Percentiles rank a stretch among this genome's conserved stretches.
phyloP scores from a whole-genome alignment of 1,284 basidiomycete genomes.

The Marasmius fiardii region DNA sequence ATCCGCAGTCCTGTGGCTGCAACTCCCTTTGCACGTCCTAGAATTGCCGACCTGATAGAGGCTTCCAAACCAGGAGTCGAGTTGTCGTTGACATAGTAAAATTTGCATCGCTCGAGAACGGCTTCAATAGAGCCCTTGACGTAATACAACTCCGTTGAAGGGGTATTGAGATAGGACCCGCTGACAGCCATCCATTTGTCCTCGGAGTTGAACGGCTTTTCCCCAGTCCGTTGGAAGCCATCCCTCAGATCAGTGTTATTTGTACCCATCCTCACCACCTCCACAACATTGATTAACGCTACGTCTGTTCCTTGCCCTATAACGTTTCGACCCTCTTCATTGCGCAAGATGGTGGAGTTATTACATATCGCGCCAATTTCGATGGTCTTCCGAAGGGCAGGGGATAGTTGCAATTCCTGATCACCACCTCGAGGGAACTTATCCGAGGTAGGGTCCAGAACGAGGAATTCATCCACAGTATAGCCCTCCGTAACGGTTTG shows the following conservation, averaged over 20 bases:
- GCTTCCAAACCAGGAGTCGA: conserved; percentile 78
- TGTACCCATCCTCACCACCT: conserved; percentile 62
- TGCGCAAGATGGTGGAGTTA: conserved; percentile 62
- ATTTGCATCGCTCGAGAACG: conserved; percentile 81
- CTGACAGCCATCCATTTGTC: conserved; percentile 90
- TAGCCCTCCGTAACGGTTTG: conserved; percentile 92
- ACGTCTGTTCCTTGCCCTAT: conserved; percentile 95
- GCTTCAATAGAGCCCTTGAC: conserved; percentile 92
- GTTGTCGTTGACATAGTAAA: conserved; percentile 84
- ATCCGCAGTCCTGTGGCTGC: conserved; percentile 82
- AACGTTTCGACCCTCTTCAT: conserved; percentile 57
- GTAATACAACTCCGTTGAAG: conserved; percentile 73
- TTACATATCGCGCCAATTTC: conserved; percentile 72
- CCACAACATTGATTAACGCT: conserved; percentile 84
- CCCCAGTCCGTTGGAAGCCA: conserved; percentile 71
- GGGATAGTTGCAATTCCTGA: conserved; percentile 28
- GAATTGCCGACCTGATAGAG: conserved; percentile 62
- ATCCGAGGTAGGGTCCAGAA: conserved; percentile 51
- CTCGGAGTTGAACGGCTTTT: conserved; percentile 91
- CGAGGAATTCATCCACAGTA: conserved; percentile 78
- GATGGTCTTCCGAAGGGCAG: conserved; percentile 59
- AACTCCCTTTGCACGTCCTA: conserved; percentile 66
- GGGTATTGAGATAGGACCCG: conserved; percentile 50
- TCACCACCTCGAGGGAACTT: background rate
- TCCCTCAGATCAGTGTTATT: conserved; percentile 63